These are phyloP conservation scores for Starmera stellimalicola DNA, from an alignment of 1,139 yeast species.

Conservation along the genomic window DNA sequence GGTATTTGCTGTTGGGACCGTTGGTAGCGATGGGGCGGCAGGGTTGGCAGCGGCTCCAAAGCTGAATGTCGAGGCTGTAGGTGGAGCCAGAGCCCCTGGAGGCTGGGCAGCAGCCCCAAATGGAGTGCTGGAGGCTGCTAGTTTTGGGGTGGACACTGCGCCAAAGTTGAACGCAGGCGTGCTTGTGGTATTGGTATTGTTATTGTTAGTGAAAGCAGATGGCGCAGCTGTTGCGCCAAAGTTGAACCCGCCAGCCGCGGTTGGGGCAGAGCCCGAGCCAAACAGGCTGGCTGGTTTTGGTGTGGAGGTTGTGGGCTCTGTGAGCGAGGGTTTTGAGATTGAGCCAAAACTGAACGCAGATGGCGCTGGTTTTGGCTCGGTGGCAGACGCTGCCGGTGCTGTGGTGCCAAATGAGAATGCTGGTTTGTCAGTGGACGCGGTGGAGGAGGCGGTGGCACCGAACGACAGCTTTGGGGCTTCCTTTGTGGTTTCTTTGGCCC, in stretches of 20 bases:
- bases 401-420: conserved; percentile 2
- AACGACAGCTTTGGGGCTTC: conserved; percentile 1
- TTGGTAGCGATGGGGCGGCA: conserved; percentile 1
- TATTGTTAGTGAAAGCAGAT: neutral
- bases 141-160: conserved; percentile 2
- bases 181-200: conserved; percentile 1
- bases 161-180: neutral
- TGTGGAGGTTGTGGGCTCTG: neutral
- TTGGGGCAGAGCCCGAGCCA: neutral
- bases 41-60: conserved; percentile 10
- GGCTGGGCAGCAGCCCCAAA: conserved; percentile 4
- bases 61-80: conserved; percentile 6
- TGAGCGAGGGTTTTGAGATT: conserved; percentile 2
- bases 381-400: conserved; percentile 1
- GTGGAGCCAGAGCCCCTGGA: neutral
- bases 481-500: neutral
- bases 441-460: conserved; percentile 1
- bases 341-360: conserved; percentile 14
- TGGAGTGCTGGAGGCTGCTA: neutral
- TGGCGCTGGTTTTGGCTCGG: conserved; percentile 3
- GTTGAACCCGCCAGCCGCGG: neutral
- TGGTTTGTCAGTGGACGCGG: neutral
- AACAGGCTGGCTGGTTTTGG: conserved; percentile 1
- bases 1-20: conserved; percentile 4
- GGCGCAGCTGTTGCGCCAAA: conserved; percentile 3